These are phyloP conservation scores for Cichorium intybus DNA, from an alignment of 140 eudicot genomes.

Conservation along the genomic window DNA sequence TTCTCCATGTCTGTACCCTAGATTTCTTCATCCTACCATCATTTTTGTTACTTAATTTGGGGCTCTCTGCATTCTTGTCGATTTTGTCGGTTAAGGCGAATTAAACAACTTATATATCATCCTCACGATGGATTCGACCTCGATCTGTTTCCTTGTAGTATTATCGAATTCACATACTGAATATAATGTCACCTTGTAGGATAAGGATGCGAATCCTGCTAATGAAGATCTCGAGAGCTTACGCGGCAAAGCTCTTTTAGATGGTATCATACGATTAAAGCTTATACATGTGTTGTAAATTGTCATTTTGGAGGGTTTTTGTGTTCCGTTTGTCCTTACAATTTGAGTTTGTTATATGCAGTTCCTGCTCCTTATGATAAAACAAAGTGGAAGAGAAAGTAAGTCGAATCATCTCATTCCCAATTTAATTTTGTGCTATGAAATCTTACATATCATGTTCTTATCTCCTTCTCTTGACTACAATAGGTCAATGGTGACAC, in stretches of 20 bases:
- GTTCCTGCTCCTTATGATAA: constrained; percentile 38
- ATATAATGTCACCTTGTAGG: constrained; percentile 35
- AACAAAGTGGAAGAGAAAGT: constrained; percentile 91
- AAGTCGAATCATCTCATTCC: constrained; percentile 17
- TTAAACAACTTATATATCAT: constrained; percentile 5
- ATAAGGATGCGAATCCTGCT: constrained; percentile 48
- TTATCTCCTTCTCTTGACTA: neutral
- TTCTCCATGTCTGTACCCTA: neutral
- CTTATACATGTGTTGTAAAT: neutral
- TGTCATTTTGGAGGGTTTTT: neutral
- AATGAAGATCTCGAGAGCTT: constrained; percentile 64
- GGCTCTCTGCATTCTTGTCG: neutral
- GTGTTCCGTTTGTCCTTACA: constrained; percentile 8
- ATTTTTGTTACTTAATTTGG: neutral
- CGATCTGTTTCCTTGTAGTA: constrained; percentile 6
- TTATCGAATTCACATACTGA: neutral
- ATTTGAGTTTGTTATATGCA: constrained; percentile 18
- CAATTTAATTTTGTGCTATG: constrained; percentile 1
- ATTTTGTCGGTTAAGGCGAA: constrained; percentile 12
- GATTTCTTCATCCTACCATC: neutral
- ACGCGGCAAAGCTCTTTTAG: constrained; percentile 54
- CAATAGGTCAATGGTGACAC: constrained; percentile 68
- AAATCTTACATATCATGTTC: neutral
- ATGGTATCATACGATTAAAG: constrained; percentile 22
- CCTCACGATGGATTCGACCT: constrained; percentile 6